Evolutionary conservation across 176 grass and related monocot genomes (phyloP), one percentile per base, ranked within the genome.

Genomic region (Bromus sterilis): DNA sequence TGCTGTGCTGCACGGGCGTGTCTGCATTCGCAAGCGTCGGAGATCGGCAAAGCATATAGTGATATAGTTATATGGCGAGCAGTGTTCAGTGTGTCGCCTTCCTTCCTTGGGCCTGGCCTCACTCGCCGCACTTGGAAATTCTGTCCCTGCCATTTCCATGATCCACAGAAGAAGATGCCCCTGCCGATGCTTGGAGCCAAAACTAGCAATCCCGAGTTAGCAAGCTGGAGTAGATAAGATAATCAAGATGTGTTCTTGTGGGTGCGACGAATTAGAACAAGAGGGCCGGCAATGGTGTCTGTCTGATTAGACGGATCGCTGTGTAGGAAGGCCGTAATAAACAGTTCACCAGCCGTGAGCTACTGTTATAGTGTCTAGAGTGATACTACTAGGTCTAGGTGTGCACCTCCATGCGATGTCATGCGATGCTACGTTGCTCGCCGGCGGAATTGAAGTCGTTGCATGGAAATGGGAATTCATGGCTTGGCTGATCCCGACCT

Each of bases 401-500:
- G 41, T 31, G 56, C 33, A 0, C 31, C n/a, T n/a, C n/a, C n/a
- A n/a, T 25, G 23, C 63, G 24, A 34, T 44, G 62, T n/a, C n/a
- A n/a, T n/a, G n/a, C 9, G 44, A 37, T 46, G 5, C 37, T 16
- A 48, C 44, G 44, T 48, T 21, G 48, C 18, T 9, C 6, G 35
- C 35, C 18, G 36, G 35, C 35, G 48, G 48, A 53, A 81, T 81
- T 67, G 14, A 39, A 80, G 59, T 8, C 23, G 49, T 77, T 78
- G 74, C 79, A 71, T 42, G 64, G 73, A 7, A 28, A 29, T 60
- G 24, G 24, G 57, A 63, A 77, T 82, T 71, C 73, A 56, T 66
- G 77, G 42, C 28, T 24, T 55, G 75, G 60, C 23, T 73, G 25
- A 79, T 26, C 16, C 23, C 76, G 41, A 63, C 83, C 41, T 51